Conservation (phyloP, 2,329 filamentous ascomycete genomes). For the Neurospora crassa region DNA sequence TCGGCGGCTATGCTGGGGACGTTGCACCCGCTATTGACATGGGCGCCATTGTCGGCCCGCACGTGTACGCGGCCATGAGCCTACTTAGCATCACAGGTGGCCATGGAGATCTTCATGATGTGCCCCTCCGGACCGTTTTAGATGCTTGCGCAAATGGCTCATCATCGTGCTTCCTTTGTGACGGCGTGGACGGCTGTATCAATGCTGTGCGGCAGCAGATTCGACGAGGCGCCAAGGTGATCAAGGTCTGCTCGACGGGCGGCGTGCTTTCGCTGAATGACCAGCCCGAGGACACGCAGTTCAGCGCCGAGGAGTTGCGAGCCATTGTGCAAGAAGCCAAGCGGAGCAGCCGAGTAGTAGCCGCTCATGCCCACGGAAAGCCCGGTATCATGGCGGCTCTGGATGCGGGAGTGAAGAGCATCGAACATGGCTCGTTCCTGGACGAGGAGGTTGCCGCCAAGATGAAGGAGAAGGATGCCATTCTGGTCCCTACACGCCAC, state of each 20-base stretch:
- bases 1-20: conserved; percentile 37
- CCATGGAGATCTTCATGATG: conserved; percentile 35
- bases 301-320: conserved; percentile 32
- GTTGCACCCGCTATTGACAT: conserved; percentile 32
- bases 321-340: conserved; percentile 34
- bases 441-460: conserved; percentile 34
- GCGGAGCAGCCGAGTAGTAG: conserved; percentile 29
- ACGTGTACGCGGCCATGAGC: conserved; percentile 36
- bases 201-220: conserved; percentile 32
- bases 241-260: conserved; percentile 37
- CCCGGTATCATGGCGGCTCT: conserved; percentile 36
- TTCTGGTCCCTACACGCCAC: conserved; percentile 34
- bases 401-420: conserved; percentile 32
- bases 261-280: conserved; percentile 34
- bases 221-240: conserved; percentile 35
- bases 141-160: conserved; percentile 21
- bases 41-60: conserved; percentile 35
- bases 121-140: conserved; percentile 26
- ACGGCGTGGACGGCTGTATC: conserved; percentile 36
- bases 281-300: conserved; percentile 32
- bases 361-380: conserved; percentile 36
- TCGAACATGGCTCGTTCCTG: conserved; percentile 39
- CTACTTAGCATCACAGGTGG: conserved; percentile 38
- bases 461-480: conserved; percentile 34
- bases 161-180: conserved; percentile 25